phyloP scores from a whole-genome alignment of 441 rosid species.

The Arabidopsis lyrata region DNA sequence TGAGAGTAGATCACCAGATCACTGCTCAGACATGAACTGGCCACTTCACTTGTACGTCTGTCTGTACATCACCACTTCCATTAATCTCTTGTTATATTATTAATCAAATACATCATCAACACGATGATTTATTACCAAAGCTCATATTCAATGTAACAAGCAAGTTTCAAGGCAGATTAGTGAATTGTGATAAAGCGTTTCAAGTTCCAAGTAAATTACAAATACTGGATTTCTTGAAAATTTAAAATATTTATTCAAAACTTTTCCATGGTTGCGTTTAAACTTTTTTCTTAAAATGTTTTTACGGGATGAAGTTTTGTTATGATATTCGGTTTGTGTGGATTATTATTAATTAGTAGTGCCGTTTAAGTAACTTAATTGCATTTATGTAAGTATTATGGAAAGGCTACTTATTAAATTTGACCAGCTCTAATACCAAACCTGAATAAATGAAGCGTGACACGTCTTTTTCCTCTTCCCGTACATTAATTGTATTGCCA shows the following conservation, averaged over 20 bases:
- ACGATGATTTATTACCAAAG: constrained; percentile 2
- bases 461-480: constrained; percentile 34
- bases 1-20: constrained; percentile 17
- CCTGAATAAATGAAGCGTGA: constrained; percentile 36
- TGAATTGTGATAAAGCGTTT: not conserved
- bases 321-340: not conserved
- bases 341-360: not conserved
- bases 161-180: constrained; percentile 18
- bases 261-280: not conserved
- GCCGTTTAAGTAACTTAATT: constrained; percentile 12
- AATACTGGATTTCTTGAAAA: not conserved
- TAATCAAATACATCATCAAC: not conserved
- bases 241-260: not conserved
- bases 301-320: not conserved
- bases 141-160: constrained; percentile 17
- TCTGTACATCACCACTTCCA: constrained; percentile 17
- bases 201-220: constrained; percentile 17
- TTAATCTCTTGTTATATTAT: not conserved
- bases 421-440: constrained; percentile 36
- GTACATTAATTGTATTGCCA: constrained; percentile 35
- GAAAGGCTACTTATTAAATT: constrained; percentile 1
- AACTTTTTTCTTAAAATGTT: not conserved
- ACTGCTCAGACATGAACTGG: constrained; percentile 39
- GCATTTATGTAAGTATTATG: constrained; percentile 9
- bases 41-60: constrained; percentile 40